Evolutionary conservation across 2,329 filamentous ascomycete species (phyloP).

Genomic region (Hypoxylon sp.): DNA sequence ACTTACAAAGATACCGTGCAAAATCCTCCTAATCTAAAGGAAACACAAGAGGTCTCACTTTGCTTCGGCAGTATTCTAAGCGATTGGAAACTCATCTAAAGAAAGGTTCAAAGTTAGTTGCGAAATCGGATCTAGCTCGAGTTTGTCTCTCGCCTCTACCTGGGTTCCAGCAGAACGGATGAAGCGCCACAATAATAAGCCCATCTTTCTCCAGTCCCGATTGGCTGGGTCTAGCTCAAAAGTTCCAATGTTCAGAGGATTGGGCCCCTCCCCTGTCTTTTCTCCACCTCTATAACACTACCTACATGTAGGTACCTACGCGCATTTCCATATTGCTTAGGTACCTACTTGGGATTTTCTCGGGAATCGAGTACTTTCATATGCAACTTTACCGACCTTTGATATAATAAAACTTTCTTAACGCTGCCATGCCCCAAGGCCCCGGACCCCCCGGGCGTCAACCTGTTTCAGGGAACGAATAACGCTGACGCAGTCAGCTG

Average conservation of each 20-base stretch:
- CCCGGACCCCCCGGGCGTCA: slow-evolving; percentile 1
- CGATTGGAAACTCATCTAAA: too few species aligned
- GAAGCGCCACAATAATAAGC: slow-evolving; percentile 18
- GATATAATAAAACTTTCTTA: not conserved
- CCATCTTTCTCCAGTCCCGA: not conserved
- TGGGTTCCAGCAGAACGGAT: slow-evolving; percentile 27
- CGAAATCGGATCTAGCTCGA: slow-evolving; percentile 15
- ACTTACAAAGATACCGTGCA: slow-evolving; percentile 1
- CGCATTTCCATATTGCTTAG: not conserved
- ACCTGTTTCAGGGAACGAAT: slow-evolving; percentile 19
- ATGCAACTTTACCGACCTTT: not conserved
- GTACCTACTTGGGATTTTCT: not conserved
- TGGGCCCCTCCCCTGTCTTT: not conserved
- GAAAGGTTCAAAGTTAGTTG: too few species aligned
- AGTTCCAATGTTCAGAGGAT: slow-evolving; percentile 25
- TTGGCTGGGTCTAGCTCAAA: slow-evolving; percentile 23
- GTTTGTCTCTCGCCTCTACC: slow-evolving; percentile 2
- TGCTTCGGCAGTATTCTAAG: too few species aligned
- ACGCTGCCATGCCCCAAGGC: not conserved
- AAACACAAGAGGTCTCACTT: not conserved
- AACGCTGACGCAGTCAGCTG: slow-evolving; percentile 18
- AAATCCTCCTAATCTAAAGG: not conserved
- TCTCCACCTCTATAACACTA: slow-evolving; percentile 5
- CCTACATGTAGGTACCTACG: too few species aligned
- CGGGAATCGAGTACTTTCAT: not conserved